Conservation (phyloP, 768 basidiomycete species). For the Nidularia sp. region DNA sequence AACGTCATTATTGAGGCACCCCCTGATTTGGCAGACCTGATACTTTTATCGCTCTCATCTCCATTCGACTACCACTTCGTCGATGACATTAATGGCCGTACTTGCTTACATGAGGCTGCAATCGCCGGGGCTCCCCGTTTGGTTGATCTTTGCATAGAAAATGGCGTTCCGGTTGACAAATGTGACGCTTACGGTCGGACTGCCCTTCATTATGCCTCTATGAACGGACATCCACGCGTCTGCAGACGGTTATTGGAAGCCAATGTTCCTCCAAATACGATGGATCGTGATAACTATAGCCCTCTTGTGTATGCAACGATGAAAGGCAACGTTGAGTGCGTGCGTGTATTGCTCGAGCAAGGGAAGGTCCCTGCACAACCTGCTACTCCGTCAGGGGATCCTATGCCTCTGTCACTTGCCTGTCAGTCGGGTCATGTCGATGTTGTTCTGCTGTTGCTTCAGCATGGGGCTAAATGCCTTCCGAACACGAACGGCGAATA, state of each 20-base stretch:
- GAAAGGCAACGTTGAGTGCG: conserved; percentile 78
- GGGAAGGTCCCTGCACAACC: conserved; percentile 65
- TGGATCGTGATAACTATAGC: conserved; percentile 92
- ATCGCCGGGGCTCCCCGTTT: conserved; percentile 78
- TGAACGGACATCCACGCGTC: conserved; percentile 80
- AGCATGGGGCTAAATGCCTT: conserved; percentile 71
- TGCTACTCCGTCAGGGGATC: conserved; percentile 54
- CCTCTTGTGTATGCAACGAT: conserved; percentile 93
- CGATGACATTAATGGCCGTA: conserved; percentile 96
- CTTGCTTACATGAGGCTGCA: conserved; percentile 90
- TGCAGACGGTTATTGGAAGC: conserved; percentile 75
- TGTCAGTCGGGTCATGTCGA: conserved; percentile 86
- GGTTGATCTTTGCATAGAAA: conserved; percentile 75
- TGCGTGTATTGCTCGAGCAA: conserved; percentile 74
- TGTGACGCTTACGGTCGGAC: conserved; percentile 90
- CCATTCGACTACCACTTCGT: conserved; percentile 89
- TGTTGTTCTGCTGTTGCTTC: conserved; percentile 73
- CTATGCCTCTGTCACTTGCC: conserved; percentile 86
- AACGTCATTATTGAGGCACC: conserved; percentile 83
- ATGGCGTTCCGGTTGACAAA: conserved; percentile 65
- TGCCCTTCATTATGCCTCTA: conserved; percentile 92
- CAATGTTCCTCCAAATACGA: conserved; percentile 56
- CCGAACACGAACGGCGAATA: conserved; percentile 96
- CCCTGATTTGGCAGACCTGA: conserved; percentile 65
- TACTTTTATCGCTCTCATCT: conserved; percentile 57